Evolutionary conservation across 2,329 filamentous ascomycete species (phyloP).

Genomic region (Claviceps sp.): DNA sequence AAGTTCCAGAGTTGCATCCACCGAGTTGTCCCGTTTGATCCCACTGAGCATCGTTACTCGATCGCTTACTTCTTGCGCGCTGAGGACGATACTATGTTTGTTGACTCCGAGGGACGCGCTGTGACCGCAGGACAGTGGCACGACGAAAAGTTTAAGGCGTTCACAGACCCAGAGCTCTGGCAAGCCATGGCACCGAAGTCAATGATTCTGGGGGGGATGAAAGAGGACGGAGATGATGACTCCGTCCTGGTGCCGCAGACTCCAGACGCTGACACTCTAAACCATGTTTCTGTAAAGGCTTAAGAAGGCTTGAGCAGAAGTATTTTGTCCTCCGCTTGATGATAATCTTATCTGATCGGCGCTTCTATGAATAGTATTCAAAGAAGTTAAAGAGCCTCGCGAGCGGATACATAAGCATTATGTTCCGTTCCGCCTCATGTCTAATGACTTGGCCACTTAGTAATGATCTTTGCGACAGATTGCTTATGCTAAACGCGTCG

Average conservation of each 20-base stretch:
- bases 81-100: constrained; percentile 42
- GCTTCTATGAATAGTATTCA: too few relatives aligned
- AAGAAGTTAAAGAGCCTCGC: too few relatives aligned
- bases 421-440: too few relatives aligned
- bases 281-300: neutral
- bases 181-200: constrained; percentile 34
- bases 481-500: too few relatives aligned
- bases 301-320: neutral
- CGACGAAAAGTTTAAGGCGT: constrained; percentile 40
- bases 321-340: too few relatives aligned
- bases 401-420: too few relatives aligned
- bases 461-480: too few relatives aligned
- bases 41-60: constrained; percentile 41
- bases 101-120: constrained; percentile 38
- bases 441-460: too few relatives aligned
- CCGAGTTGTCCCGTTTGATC: constrained; percentile 39
- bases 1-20: constrained; percentile 44
- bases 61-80: constrained; percentile 46
- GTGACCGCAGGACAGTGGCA: constrained; percentile 41
- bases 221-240: constrained; percentile 22
- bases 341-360: too few relatives aligned
- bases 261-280: neutral
- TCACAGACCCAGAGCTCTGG: constrained; percentile 28
- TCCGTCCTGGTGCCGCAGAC: neutral
- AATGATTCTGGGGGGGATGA: constrained; percentile 38